A percentile compares a stretch with the other conserved stretches of the same genome.
phyloP scores from a whole-genome alignment of 192 early-diverging fungal species.

The Backusella liffmaniae region DNA sequence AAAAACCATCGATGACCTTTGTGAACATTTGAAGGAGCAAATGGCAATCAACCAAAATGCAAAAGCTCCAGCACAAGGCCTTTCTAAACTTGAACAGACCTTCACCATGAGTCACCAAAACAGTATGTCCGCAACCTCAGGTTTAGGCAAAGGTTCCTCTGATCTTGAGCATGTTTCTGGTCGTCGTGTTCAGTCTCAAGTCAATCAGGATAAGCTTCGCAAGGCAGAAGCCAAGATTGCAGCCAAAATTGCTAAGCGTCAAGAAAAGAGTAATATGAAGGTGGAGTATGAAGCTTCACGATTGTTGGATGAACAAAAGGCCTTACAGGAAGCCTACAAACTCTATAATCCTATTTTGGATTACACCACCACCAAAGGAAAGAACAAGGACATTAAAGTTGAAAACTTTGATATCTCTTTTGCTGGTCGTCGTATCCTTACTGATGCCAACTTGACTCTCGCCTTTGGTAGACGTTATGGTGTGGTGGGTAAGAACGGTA shows the following conservation, averaged over 20 bases:
- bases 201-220: slow-evolving; percentile 78
- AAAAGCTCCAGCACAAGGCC: slow-evolving; percentile 37
- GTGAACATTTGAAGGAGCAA: slow-evolving; percentile 63
- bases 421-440: slow-evolving; percentile 92
- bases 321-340: slow-evolving; percentile 71
- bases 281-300: slow-evolving; percentile 69
- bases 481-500: slow-evolving; percentile 91
- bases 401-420: slow-evolving; percentile 97
- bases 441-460: slow-evolving; percentile 78
- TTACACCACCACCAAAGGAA: slow-evolving; percentile 73
- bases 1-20: slow-evolving; percentile 64
- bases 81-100: slow-evolving; percentile 62
- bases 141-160: slow-evolving; percentile 42
- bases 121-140: slow-evolving; percentile 53
- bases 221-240: slow-evolving; percentile 93
- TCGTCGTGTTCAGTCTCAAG: slow-evolving; percentile 68
- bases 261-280: slow-evolving; percentile 52
- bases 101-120: slow-evolving; percentile 72
- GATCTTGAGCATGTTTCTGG: slow-evolving; percentile 68
- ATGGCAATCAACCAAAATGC: slow-evolving; percentile 41
- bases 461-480: slow-evolving; percentile 92
- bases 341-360: slow-evolving; percentile 90
- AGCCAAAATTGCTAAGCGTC: slow-evolving; percentile 85
- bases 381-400: slow-evolving; percentile 94
- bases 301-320: slow-evolving; percentile 64